A percentile compares a stretch with the other conserved stretches of the same genome.
These are phyloP conservation scores for Pisolithus orientalis DNA, from an alignment of 768 basidiomycete genomes.

Conservation along the genomic window DNA sequence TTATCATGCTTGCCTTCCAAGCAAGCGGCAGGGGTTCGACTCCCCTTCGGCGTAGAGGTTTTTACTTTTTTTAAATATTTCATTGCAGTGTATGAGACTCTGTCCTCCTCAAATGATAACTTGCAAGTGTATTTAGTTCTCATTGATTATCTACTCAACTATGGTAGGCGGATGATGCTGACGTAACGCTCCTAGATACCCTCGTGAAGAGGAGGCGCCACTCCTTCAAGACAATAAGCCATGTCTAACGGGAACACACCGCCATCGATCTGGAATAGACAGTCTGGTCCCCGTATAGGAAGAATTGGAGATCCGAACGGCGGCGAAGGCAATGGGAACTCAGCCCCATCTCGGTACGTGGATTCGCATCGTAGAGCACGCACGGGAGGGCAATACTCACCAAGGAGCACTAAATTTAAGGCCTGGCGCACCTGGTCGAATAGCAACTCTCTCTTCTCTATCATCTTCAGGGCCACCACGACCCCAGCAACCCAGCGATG, in stretches of 20 bases:
- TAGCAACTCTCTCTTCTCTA: conserved; percentile 34
- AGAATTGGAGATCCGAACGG: conserved; percentile 47
- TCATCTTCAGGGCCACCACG: conserved; percentile 12
- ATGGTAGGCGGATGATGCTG: too few species aligned
- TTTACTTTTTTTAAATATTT: not conserved
- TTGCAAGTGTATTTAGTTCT: too few species aligned
- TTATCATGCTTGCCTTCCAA: conserved; percentile 93
- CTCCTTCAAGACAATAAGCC: too few species aligned
- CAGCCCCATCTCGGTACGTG: conserved; percentile 11
- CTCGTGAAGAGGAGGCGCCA: too few species aligned
- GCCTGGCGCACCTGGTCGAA: conserved; percentile 7
- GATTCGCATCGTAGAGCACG: not conserved
- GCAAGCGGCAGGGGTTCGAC: conserved; percentile 73
- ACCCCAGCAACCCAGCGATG: conserved; percentile 16
- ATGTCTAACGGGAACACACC: conserved; percentile 29
- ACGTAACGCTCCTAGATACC: too few species aligned
- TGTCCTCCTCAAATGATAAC: too few species aligned
- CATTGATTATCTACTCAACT: too few species aligned
- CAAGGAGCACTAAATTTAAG: not conserved
- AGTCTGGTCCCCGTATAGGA: conserved; percentile 39
- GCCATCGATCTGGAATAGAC: conserved; percentile 41
- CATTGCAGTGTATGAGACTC: too few species aligned
- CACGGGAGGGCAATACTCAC: not conserved
- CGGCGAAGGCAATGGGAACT: conserved; percentile 16
- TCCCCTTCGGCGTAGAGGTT: conserved; percentile 49